Base-by-base conservation (phyloP, 306 rosid species). In the Glycine soja region DNA sequence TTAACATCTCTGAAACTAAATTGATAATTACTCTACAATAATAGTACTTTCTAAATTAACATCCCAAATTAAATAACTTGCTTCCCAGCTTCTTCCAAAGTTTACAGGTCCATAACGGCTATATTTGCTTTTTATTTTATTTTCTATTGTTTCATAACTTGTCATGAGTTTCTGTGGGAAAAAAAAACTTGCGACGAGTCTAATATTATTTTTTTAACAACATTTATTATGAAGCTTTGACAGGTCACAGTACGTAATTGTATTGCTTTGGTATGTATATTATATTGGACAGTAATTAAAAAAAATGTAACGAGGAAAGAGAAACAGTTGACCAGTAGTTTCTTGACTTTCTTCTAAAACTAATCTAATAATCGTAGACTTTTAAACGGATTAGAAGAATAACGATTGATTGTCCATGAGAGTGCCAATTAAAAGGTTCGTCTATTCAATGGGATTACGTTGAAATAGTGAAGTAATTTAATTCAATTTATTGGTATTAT, bases 331-430 rank as follows among this genome's bases (percentile, higher is more conserved):
- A 73, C 74, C 30, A 3, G 24, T 3, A 19, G n/a, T 50, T 80
- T 72, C 30, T 19, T 19, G 24, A 19, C 30, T 24, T 24, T 72
- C 38, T 51, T 62, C 5, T 12, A 8, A 34, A 46, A 62, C 57
- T 50, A 18, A 36, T 62, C 10, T 59, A 18, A 11, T 45, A 61
- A 48, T 70, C 51, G 62, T 68, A 16, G 68, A 57, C 70, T 40
- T 6, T 50, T 53, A 38, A 72, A 53, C 15, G 5, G 18, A 19
- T 18, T 2, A 4, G 4, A 53, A 4, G 47, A 5, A 8, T 6
- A 10, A 7, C 34, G 6, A 53, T 73, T 16, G 51, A 30, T 43
- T 40, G 79, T 42, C 56, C 24, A 42, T 42, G 30, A 24, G 69
- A 19, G 42, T 5, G 45, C 18, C 13, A 4, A 3, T 64, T 34